Evolutionary conservation across 345 rosid species (phyloP), one percentile per base, ranked within the genome.

Genomic region (Eucalyptus tenuipes): DNA sequence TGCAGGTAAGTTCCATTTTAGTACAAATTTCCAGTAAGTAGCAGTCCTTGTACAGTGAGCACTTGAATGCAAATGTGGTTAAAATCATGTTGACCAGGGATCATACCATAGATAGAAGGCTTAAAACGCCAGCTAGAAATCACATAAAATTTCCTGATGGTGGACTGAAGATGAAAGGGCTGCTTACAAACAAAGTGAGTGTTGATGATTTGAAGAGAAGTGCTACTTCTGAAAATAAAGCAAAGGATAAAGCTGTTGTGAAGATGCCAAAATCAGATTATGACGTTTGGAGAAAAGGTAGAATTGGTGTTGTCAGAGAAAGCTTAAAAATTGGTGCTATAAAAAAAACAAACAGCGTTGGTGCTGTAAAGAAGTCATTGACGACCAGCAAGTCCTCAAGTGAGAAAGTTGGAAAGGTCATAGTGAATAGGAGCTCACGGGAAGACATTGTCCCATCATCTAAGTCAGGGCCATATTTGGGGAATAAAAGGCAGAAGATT

Each of bases 41-140:
- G 29, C 44, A 7, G 24, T 75, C 29, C 81, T 71, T 71, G 45
- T 71, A 71, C 45, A 71, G 84, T 75, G 84, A 75, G 47, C 47
- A 75, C 84, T 75, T 40, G 84, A 75, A 75, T 75, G 84, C 84
- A 40, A 40, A 20, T 40, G 47, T 75, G 29, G 85, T 86, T 37
- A 37, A 59, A 29, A 88, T 89, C 80, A 91, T 88, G 85, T 90
- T 75, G 88, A 90, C 59, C 91, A 96, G 97, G 95, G 89, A 94
- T 14, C 98, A 96, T 93, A 57, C 89, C 87, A 93, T 96, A 47
- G 68, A 61, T 20, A 31, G 49, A 49, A 47, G 57, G 13, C 90
- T 95, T 87, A 84, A 33, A 64, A 95, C 97, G 86, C 96, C 98
- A 49, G 64, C 88, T 49, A 95, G 97, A 90, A 90, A 94, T 93